Percentiles rank a stretch among this genome's conserved stretches.
Evolutionary conservation across 2,329 filamentous ascomycete species (phyloP).

Genomic region (Fusarium oxysporum): DNA sequence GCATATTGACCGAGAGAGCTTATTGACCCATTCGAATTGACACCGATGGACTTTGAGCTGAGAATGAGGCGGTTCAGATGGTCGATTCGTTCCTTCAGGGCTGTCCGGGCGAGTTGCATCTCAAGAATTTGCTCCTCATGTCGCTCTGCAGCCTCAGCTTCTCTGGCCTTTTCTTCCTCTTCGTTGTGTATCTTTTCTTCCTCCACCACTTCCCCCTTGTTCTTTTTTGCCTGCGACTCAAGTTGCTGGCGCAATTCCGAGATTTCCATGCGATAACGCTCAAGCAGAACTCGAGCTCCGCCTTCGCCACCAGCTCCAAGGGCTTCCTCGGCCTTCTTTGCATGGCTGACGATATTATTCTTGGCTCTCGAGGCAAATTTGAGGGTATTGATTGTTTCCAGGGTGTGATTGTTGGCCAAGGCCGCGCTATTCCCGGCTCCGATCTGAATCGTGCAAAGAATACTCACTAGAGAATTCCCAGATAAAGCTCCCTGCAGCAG

Average conservation of each 20-base stretch:
- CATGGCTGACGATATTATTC: slow-evolving; percentile 97
- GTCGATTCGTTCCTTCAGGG: slow-evolving; percentile 96
- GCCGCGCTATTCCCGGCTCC: slow-evolving; percentile 80
- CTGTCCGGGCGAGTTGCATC: slow-evolving; percentile 96
- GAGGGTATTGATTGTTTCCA: slow-evolving; percentile 93
- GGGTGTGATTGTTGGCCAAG: slow-evolving; percentile 78
- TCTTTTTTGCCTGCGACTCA: slow-evolving; percentile 81
- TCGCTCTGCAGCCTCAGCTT: slow-evolving; percentile 84
- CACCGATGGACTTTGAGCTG: slow-evolving; percentile 94
- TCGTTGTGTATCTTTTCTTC: slow-evolving; percentile 72
- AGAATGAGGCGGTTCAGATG: slow-evolving; percentile 95
- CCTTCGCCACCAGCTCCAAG: slow-evolving; percentile 84
- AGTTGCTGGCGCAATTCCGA: slow-evolving; percentile 82
- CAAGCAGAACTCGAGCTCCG: slow-evolving; percentile 85
- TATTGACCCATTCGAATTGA: slow-evolving; percentile 81
- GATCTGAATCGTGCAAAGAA: slow-evolving; percentile 95
- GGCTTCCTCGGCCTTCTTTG: slow-evolving; percentile 93
- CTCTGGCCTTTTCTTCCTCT: slow-evolving; percentile 77
- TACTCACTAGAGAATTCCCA: slow-evolving; percentile 94
- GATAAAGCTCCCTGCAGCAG: slow-evolving; percentile 92
- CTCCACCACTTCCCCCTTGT: slow-evolving; percentile 68
- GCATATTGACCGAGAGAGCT: slow-evolving; percentile 73
- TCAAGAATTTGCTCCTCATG: slow-evolving; percentile 98
- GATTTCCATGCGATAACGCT: slow-evolving; percentile 95
- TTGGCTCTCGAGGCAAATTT: slow-evolving; percentile 97